Evolutionary conservation across 345 rosid genomes (phyloP).

Genomic region (Hibiscus tridactylites): DNA sequence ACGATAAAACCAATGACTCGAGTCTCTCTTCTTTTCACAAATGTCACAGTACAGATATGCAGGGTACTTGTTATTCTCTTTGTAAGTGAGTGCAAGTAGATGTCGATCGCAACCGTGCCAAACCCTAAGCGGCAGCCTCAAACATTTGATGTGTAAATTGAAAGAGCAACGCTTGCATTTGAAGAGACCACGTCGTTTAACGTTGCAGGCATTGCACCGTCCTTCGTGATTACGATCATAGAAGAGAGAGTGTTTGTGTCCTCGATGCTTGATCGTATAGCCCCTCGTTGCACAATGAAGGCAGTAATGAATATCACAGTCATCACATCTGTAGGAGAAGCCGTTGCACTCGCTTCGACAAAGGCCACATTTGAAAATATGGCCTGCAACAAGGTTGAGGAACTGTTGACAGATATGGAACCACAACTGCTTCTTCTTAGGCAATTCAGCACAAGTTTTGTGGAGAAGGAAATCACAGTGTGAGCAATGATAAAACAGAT

Average conservation of each 20-base stretch:
- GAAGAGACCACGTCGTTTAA: background rate
- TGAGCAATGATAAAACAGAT: too few species aligned
- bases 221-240: background rate
- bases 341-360: background rate
- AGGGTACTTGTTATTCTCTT: background rate
- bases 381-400: too few species aligned
- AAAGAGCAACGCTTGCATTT: background rate
- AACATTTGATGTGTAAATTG: background rate
- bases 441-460: too few species aligned
- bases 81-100: background rate
- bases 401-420: too few species aligned
- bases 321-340: background rate
- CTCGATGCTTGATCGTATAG: background rate
- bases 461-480: too few species aligned
- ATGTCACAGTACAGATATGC: background rate
- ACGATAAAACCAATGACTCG: background rate
- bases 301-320: background rate
- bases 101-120: background rate
- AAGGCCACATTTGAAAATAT: too few species aligned
- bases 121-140: background rate
- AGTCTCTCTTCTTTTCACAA: background rate
- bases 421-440: too few species aligned
- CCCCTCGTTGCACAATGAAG: background rate
- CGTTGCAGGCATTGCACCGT: background rate
- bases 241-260: background rate